Evolutionary conservation across 228 moss, liverwort and hornwort species (phyloP).

Genomic region (Sphagnum magellanicum): DNA sequence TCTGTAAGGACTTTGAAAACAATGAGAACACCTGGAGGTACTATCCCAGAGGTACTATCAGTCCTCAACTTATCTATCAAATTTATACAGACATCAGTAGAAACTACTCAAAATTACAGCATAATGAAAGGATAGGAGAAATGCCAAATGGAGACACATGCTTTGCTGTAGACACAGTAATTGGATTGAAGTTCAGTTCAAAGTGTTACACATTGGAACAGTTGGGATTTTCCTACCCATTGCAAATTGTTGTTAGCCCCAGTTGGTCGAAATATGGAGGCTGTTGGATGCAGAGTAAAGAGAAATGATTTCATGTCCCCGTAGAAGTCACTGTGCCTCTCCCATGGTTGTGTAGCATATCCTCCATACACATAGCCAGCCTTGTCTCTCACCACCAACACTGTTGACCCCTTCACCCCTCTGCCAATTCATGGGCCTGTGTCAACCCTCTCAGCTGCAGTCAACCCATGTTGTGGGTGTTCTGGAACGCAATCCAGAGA

Average conservation of each 20-base stretch:
- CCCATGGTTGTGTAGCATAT: conserved; percentile 93
- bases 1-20: no score
- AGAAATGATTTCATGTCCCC: conserved; percentile 96
- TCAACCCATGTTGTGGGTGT: neutral
- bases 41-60: no score
- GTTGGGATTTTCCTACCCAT: conserved; percentile 45
- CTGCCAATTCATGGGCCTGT: conserved; percentile 26
- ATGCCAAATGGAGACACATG: no score
- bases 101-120: no score
- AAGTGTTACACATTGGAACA: no score
- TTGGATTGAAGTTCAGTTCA: no score
- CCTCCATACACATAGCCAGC: conserved; percentile 82
- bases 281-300: conserved; percentile 64
- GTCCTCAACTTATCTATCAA: neutral
- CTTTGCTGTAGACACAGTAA: no score
- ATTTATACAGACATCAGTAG: no score
- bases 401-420: conserved; percentile 59
- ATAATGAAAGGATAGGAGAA: no score
- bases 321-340: conserved; percentile 72
- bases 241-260: conserved; percentile 83
- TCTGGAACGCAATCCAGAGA: neutral
- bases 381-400: conserved; percentile 85
- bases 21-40: no score
- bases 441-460: conserved; percentile 5
- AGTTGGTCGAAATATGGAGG: conserved; percentile 62